A percentile compares a stretch with the other conserved stretches of the same genome.
Evolutionary conservation across 2,329 filamentous ascomycete species (phyloP).

Genomic region (Aspergillus vadensis): DNA sequence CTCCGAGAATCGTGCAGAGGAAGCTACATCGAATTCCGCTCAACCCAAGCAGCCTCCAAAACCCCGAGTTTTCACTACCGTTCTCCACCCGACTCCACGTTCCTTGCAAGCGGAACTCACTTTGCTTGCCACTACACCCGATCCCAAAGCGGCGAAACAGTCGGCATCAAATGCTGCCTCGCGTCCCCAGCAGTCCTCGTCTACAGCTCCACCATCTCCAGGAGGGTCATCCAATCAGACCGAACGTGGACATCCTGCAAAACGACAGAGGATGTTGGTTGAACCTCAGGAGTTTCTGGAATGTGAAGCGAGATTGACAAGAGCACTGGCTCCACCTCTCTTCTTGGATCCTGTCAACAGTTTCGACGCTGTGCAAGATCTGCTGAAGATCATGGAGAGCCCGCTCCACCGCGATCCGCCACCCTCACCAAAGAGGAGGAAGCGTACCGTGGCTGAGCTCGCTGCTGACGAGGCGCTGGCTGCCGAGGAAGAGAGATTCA

Average conservation of each 20-base stretch:
- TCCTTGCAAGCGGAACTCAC: conserved; percentile 74
- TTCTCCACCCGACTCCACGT: conserved; percentile 80
- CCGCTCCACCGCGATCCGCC: conserved; percentile 75
- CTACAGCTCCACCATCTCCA: conserved; percentile 62
- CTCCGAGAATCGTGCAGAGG: conserved; percentile 63
- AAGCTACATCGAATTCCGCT: conserved; percentile 50
- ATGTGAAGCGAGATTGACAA: conserved; percentile 74
- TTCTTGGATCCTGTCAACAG: conserved; percentile 74
- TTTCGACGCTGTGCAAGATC: conserved; percentile 67
- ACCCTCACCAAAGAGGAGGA: conserved; percentile 83
- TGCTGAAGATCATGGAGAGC: conserved; percentile 72
- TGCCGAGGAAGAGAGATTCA: conserved; percentile 84
- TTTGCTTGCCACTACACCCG: conserved; percentile 73
- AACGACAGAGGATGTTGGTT: conserved; percentile 75
- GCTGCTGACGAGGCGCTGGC: conserved; percentile 91
- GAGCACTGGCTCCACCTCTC: conserved; percentile 72
- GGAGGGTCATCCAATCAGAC: conserved; percentile 68
- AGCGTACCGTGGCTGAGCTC: conserved; percentile 91
- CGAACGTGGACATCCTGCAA: conserved; percentile 56
- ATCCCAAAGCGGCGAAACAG: conserved; percentile 54
- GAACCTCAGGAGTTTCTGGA: conserved; percentile 72
- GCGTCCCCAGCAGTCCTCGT: conserved; percentile 39
- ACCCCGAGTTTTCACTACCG: conserved; percentile 71
- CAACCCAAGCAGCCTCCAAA: conserved; percentile 53
- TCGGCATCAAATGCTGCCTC: conserved; percentile 44